A percentile compares a stretch with the other conserved stretches of the same genome.
These are phyloP conservation scores for Rhodomyrtus tomentosa DNA, from an alignment of 345 rosid species.

Conservation along the genomic window DNA sequence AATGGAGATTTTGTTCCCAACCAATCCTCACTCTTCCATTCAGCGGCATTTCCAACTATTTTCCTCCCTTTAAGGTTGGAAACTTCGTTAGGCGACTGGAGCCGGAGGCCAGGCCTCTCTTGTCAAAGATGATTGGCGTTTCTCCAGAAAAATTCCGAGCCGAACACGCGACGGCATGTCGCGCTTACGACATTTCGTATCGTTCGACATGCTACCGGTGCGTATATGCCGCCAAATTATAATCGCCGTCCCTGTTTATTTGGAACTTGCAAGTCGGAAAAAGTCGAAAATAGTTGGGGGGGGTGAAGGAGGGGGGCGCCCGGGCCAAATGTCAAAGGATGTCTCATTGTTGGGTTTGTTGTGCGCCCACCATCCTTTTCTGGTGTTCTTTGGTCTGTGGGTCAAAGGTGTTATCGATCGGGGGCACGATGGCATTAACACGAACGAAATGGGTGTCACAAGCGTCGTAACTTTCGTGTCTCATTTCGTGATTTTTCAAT, in stretches of 20 bases:
- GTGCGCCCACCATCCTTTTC: not conserved
- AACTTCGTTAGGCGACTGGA: not conserved
- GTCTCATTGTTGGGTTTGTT: not conserved
- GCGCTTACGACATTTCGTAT: not conserved
- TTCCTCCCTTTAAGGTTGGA: not conserved
- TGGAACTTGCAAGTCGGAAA: not conserved
- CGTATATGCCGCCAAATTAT: not conserved
- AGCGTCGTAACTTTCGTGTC: not conserved
- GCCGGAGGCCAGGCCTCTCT: not conserved
- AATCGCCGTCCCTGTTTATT: not conserved
- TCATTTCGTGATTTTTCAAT: not conserved
- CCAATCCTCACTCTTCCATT: not conserved
- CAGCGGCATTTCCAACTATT: not conserved
- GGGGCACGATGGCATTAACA: too few species aligned
- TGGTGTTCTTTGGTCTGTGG: too few species aligned
- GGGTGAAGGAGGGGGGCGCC: not conserved
- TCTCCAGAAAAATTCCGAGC: not conserved
- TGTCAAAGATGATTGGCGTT: not conserved
- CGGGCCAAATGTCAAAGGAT: not conserved
- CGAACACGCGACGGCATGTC: not conserved
- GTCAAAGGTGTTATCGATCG: too few species aligned
- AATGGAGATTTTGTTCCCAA: not conserved
- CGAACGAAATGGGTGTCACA: fast-evolving
- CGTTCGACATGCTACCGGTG: not conserved
- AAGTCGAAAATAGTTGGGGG: not conserved